phyloP scores from a whole-genome alignment of 2,329 filamentous ascomycete genomes.

The Neonectria neomacrospora region DNA sequence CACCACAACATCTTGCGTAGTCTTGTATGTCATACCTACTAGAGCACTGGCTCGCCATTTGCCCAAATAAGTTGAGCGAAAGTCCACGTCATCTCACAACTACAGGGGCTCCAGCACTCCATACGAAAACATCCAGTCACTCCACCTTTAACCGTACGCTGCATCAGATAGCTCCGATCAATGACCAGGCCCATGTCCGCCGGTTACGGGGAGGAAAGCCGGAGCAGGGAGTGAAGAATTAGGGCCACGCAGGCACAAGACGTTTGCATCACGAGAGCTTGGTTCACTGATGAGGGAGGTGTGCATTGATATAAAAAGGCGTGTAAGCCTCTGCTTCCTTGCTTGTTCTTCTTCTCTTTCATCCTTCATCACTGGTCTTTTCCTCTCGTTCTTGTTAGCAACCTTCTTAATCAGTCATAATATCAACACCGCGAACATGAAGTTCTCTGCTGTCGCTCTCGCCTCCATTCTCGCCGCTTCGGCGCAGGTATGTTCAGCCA shows the following conservation, averaged over 20 bases:
- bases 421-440: conserved; percentile 16
- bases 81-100: neutral
- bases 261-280: conserved; percentile 20
- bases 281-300: conserved; percentile 3
- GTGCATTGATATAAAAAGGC: conserved; percentile 4
- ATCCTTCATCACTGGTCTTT: conserved; percentile 13
- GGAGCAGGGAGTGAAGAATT: neutral
- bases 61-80: neutral
- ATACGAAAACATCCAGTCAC: neutral
- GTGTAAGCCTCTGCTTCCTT: neutral
- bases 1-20: too few species aligned
- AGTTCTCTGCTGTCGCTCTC: conserved; percentile 15
- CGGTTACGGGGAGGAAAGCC: neutral
- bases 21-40: too few species aligned
- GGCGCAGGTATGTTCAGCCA: conserved; percentile 9
- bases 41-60: too few species aligned
- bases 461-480: conserved; percentile 5
- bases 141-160: neutral
- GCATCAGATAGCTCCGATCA: neutral
- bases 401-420: neutral
- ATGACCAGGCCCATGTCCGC: neutral
- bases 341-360: neutral
- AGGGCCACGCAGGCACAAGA: too few species aligned
- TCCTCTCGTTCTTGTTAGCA: neutral
- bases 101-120: neutral